phyloP scores from a whole-genome alignment of 768 basidiomycete genomes.

The Mycena galericulata region DNA sequence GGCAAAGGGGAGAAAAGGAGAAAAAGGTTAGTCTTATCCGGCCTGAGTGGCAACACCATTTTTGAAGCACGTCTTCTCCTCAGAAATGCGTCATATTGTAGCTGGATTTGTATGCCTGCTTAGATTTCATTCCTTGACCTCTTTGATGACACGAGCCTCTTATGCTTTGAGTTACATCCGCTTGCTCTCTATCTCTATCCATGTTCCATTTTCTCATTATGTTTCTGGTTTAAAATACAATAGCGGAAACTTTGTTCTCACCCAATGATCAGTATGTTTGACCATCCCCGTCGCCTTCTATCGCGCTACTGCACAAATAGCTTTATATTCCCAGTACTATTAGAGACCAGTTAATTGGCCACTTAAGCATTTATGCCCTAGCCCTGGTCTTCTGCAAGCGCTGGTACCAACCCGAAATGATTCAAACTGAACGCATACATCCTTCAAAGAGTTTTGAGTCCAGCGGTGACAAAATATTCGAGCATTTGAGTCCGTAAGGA shows the following conservation, averaged over 20 bases:
- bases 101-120: constrained; percentile 70
- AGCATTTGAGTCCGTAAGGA: too few relatives aligned
- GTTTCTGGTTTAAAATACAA: constrained; percentile 27
- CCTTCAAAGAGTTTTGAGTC: too few relatives aligned
- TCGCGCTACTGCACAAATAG: neutral
- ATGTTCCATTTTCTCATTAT: constrained; percentile 35
- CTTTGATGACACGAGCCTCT: constrained; percentile 84
- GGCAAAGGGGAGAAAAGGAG: constrained; percentile 58
- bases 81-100: constrained; percentile 85
- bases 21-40: constrained; percentile 35
- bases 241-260: too few relatives aligned
- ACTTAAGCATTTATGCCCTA: too few relatives aligned
- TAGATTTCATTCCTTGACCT: constrained; percentile 81
- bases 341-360: neutral
- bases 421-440: too few relatives aligned
- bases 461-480: too few relatives aligned
- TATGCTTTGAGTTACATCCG: constrained; percentile 43
- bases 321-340: too few relatives aligned
- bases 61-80: too few relatives aligned
- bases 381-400: too few relatives aligned
- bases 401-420: too few relatives aligned
- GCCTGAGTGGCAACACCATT: too few relatives aligned
- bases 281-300: constrained; percentile 38
- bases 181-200: constrained; percentile 43
- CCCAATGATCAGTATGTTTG: too few relatives aligned